Percentiles rank a stretch among this genome's conserved stretches.
These are phyloP conservation scores for Leccinum pachyderme DNA, from an alignment of 1,284 basidiomycete species.

Conservation along the genomic window DNA sequence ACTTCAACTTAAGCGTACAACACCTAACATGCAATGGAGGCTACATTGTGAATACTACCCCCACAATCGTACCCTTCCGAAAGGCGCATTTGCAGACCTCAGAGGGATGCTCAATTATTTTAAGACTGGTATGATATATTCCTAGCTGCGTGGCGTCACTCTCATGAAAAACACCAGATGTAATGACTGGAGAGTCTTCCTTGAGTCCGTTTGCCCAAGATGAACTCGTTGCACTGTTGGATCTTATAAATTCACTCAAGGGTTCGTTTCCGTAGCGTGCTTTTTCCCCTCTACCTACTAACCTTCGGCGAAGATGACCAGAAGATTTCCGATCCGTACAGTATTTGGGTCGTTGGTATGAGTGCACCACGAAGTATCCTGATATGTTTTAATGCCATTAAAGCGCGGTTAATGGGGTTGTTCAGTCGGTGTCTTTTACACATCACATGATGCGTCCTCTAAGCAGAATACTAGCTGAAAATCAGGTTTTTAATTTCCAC, in stretches of 20 bases:
- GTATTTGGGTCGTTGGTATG: conserved; percentile 21
- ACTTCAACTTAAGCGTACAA: neutral
- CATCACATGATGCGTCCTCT: neutral
- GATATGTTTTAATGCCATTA: neutral
- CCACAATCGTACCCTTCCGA: conserved; percentile 10
- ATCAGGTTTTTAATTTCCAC: conserved; percentile 17
- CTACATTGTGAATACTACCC: conserved; percentile 23
- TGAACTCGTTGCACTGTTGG: conserved; percentile 7
- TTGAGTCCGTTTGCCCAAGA: conserved; percentile 18
- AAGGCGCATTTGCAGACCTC: conserved; percentile 9
- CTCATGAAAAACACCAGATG: conserved; percentile 7
- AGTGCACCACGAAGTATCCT: neutral
- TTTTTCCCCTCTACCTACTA: neutral
- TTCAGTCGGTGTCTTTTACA: conserved; percentile 11
- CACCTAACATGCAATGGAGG: conserved; percentile 9
- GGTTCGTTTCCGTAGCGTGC: conserved; percentile 13
- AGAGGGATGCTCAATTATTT: conserved; percentile 23
- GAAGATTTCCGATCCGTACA: conserved; percentile 6
- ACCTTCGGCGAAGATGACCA: conserved; percentile 9
- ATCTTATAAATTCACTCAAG: conserved; percentile 22
- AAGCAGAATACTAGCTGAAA: conserved; percentile 12
- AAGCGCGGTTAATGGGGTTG: conserved; percentile 17
- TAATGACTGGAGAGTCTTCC: conserved; percentile 22
- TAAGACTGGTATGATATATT: conserved; percentile 12
- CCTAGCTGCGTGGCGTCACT: neutral